Base-by-base conservation (phyloP, 306 rosid genomes). In the Rosa rugosa region DNA sequence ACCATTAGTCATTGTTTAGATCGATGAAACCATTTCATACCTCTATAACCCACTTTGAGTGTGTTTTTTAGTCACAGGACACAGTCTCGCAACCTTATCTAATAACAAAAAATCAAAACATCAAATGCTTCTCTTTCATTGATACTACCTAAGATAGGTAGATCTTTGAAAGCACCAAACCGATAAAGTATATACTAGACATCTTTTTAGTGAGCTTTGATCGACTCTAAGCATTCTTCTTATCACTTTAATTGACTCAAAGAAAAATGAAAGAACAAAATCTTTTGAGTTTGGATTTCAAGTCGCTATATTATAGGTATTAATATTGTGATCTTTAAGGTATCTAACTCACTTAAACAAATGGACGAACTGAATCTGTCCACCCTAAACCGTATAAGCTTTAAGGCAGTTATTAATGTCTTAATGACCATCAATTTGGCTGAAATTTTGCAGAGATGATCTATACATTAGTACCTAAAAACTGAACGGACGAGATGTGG, bases 1-100 rank as follows among this genome's bases (percentile, higher is more conserved):
- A 68, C 34, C 72, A 41, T 68, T 42, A 68, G 53, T n/a, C 77
- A 59, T 73, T 56, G 77, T 73, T 73, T 56, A 56, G 77, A 57
- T 27, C 77, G 77, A 56, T 56, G 23, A 5, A 51, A 20, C 57
- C 51, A n/a, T 49, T 82, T 82, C 75, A 56, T 42, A 20, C 69
- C n/a, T 18, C 75, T 51, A 77, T 23, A 65, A 20, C 20, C 66
- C 65, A 13, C 34, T 62, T 25, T 34, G 10, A 17, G 41, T 77
- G 20, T 73, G 47, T 51, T 16, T 57, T 56, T 36, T 77, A 66
- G 27, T 66, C 69, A 51, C 11, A 77, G 56, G 14, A 31, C 69
- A 42, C 59, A 1, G 6, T n/a, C 17, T 18, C 46, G 3, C 13
- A 71, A 64, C 62, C 81, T 71, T 63, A 81, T 62, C 80, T 40